Evolutionary conservation across 345 rosid genomes (phyloP).

Genomic region (Salix brachista): DNA sequence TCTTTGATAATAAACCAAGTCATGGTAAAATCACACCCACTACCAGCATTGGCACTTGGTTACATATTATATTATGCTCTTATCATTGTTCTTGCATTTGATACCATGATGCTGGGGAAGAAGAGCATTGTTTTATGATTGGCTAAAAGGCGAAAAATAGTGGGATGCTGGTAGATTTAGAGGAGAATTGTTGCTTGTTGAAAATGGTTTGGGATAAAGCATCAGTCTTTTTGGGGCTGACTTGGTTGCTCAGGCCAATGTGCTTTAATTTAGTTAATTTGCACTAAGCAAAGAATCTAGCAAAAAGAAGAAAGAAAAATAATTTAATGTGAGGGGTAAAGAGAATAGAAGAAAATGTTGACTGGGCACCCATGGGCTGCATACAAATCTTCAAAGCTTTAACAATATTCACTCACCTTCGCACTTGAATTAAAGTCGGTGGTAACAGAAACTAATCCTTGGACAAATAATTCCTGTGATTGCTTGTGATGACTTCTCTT

Average conservation of each 20-base stretch:
- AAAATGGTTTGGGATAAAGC: background rate
- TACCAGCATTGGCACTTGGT: background rate
- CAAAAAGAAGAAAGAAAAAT: background rate
- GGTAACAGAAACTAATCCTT: background rate
- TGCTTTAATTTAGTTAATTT: background rate
- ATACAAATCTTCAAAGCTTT: background rate
- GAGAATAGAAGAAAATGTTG: background rate
- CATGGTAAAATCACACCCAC: background rate
- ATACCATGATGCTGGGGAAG: background rate
- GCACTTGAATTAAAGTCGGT: background rate
- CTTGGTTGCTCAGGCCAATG: background rate
- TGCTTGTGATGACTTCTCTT: background rate
- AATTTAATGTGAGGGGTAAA: no score
- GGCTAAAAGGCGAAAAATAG: background rate
- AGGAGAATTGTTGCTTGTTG: background rate
- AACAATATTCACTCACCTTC: background rate
- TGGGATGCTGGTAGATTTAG: background rate
- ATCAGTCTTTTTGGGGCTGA: background rate
- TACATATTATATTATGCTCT: no score
- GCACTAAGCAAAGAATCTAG: background rate
- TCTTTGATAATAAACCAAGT: background rate
- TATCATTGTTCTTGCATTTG: background rate
- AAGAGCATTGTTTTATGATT: background rate
- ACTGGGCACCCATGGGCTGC: background rate
- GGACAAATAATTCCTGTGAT: background rate